Evolutionary conservation across 345 rosid species (phyloP).

Genomic region (Melaleuca quinquenervia): DNA sequence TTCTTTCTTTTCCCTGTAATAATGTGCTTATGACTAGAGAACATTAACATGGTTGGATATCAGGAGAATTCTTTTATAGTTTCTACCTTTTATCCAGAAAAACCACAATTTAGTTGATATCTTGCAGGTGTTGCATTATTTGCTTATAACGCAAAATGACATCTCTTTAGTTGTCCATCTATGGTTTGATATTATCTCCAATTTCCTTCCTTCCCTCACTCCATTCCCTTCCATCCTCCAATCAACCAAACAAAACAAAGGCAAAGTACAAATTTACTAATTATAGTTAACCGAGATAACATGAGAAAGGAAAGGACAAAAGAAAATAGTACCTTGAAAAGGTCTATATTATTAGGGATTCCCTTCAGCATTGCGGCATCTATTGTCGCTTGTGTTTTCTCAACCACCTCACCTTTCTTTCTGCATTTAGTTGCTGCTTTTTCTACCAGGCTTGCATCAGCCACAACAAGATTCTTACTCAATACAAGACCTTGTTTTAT

Average conservation of each 20-base stretch:
- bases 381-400: constrained; percentile 91
- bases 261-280: not conserved
- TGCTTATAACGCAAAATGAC: not conserved
- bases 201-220: not conserved
- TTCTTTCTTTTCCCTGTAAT: not conserved
- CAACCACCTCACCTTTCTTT: constrained; percentile 54
- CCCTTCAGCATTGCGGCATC: constrained; percentile 91
- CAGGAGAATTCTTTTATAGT: not conserved
- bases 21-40: not conserved
- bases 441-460: constrained; percentile 58
- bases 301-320: not conserved
- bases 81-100: not conserved
- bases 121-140: not conserved
- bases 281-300: not conserved
- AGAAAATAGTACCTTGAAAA: constrained; percentile 54
- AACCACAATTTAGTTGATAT: not conserved
- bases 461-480: constrained; percentile 79
- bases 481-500: constrained; percentile 50
- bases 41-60: not conserved
- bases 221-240: not conserved
- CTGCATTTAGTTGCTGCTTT: constrained; percentile 63
- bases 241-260: not conserved
- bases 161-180: not conserved
- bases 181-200: not conserved
- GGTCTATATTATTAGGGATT: constrained; percentile 92